A percentile compares a stretch with the other conserved stretches of the same genome.
phyloP scores from a whole-genome alignment of 441 rosid genomes.

The Omphalea diandra region DNA sequence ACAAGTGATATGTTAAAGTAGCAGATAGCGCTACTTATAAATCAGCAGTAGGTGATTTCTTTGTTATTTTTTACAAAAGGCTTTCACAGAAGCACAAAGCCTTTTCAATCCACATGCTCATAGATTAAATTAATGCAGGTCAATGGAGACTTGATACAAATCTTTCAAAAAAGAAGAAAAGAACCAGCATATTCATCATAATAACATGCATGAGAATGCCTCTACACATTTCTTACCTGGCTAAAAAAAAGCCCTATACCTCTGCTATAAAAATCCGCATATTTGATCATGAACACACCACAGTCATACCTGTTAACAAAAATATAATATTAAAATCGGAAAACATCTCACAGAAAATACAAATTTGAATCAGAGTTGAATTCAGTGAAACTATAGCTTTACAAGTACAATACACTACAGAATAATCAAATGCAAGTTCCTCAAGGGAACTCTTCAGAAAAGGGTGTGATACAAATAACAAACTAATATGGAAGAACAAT shows the following conservation, averaged over 20 bases:
- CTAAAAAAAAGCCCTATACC: conserved; percentile 66
- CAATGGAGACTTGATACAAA: neutral
- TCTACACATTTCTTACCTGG: conserved; percentile 52
- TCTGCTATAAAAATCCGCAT: conserved; percentile 81
- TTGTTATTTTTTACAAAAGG: too few species aligned
- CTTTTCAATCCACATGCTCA: neutral
- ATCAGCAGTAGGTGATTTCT: neutral
- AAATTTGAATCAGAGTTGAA: neutral
- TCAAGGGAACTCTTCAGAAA: too few species aligned
- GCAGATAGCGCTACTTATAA: neutral
- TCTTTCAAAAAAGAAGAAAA: neutral
- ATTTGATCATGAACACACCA: conserved; percentile 93
- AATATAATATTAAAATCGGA: conserved; percentile 7
- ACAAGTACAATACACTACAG: neutral
- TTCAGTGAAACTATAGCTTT: neutral
- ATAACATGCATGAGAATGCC: neutral
- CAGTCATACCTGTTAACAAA: conserved; percentile 75
- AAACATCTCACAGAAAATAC: neutral
- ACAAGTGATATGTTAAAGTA: neutral
- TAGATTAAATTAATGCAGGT: neutral
- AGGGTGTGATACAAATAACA: too few species aligned
- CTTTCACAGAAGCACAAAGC: neutral
- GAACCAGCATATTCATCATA: neutral
- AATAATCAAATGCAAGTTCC: too few species aligned
- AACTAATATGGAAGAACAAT: too few species aligned